Evolutionary conservation across 441 rosid species (phyloP).

Genomic region (Melastoma candidum): DNA sequence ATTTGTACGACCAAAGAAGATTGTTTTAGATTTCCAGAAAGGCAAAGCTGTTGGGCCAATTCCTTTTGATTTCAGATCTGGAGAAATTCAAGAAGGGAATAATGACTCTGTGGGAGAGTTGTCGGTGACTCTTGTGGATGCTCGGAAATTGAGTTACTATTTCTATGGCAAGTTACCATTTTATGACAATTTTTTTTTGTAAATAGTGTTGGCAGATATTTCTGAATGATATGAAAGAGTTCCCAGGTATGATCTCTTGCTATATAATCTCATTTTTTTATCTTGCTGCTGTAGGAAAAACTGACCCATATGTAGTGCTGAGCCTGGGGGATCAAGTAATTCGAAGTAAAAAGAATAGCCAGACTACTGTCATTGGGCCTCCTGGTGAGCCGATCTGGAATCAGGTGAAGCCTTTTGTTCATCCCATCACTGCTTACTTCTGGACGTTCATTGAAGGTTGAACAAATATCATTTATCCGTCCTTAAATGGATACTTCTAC

Average conservation of each 20-base stretch:
- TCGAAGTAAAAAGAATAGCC: slow-evolving; percentile 94
- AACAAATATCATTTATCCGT: no score
- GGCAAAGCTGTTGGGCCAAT: slow-evolving; percentile 91
- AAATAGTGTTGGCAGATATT: no score
- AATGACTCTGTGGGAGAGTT: slow-evolving; percentile 85
- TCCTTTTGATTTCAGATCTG: slow-evolving; percentile 50
- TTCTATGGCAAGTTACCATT: slow-evolving; percentile 44
- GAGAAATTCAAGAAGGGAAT: slow-evolving; percentile 86
- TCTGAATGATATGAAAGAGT: no score
- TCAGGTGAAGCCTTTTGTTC: slow-evolving; percentile 45
- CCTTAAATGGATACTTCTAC: slow-evolving; percentile 1
- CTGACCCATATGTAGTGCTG: slow-evolving; percentile 88
- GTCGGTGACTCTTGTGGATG: slow-evolving; percentile 88
- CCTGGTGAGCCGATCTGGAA: slow-evolving; percentile 97
- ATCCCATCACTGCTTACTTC: not conserved
- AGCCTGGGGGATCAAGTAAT: slow-evolving; percentile 75
- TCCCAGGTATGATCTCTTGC: no score
- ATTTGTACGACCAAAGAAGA: slow-evolving; percentile 95
- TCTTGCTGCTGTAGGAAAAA: slow-evolving; percentile 49
- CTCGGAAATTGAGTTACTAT: slow-evolving; percentile 67
- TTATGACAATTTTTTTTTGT: no score
- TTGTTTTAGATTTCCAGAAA: slow-evolving; percentile 89
- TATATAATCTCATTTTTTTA: slow-evolving; percentile 2
- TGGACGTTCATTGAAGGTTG: no score
- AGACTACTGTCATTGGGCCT: slow-evolving; percentile 86